Conservation (phyloP, 1,284 basidiomycete species). For the Trichosporon sp. region DNA sequence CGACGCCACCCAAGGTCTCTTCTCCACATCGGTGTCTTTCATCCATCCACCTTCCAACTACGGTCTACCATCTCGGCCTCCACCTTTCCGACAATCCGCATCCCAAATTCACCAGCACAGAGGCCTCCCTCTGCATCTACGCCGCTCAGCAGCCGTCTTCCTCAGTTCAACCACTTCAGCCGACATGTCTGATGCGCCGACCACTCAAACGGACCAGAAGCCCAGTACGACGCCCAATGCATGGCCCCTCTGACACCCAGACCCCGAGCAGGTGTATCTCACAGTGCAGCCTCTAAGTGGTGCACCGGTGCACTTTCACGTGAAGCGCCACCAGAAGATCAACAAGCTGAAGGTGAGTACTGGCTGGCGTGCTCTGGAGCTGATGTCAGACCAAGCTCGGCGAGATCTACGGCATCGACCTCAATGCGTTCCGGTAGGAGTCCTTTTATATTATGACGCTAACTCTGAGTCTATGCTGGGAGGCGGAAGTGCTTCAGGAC, state of each 20-base stretch:
- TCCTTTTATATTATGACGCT: not conserved
- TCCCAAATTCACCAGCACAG: not conserved
- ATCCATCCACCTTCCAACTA: not conserved
- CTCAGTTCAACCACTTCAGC: not conserved
- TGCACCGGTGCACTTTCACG: not conserved
- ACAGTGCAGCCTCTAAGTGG: not conserved
- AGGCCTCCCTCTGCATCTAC: not conserved
- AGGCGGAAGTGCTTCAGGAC: not conserved
- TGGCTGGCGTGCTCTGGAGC: not conserved
- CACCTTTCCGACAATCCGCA: not conserved
- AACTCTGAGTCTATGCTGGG: not conserved
- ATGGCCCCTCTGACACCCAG: not conserved
- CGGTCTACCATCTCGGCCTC: not conserved
- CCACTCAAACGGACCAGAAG: not conserved
- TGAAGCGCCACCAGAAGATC: not conserved
- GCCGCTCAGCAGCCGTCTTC: not conserved
- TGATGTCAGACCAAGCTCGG: not conserved
- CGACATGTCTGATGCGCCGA: not conserved
- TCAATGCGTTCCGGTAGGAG: not conserved
- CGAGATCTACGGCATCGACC: not conserved
- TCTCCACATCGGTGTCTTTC: not conserved
- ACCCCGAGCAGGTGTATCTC: not conserved
- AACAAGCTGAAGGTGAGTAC: not conserved
- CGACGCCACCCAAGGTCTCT: no score
- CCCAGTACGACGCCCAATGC: not conserved